Evolutionary conservation across 129 eudicot species (phyloP).

Genomic region (Centella asiatica): DNA sequence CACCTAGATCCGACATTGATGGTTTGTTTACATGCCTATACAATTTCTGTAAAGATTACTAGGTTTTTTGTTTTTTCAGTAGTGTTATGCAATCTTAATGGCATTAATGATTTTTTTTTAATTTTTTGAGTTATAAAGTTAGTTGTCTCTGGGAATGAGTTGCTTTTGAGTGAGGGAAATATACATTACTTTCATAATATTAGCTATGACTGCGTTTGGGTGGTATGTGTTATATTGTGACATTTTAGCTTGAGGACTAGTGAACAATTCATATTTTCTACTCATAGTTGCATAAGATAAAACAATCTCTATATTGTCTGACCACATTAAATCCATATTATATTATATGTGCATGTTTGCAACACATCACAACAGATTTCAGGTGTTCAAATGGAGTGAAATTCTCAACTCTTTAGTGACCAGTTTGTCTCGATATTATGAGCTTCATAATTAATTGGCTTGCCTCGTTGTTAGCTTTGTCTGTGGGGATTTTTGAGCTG

Average conservation of each 20-base stretch:
- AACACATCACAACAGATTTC: too few relatives aligned
- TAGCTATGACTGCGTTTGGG: neutral
- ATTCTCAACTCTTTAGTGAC: too few relatives aligned
- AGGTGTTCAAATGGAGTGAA: too few relatives aligned
- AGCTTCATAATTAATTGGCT: too few relatives aligned
- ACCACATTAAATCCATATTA: too few relatives aligned
- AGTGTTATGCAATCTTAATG: too few relatives aligned
- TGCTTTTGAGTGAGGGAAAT: neutral
- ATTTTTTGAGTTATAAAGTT: neutral
- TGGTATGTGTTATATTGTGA: neutral
- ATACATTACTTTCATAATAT: neutral
- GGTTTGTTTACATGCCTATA: constrained; percentile 32
- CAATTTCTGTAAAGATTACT: neutral
- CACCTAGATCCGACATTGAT: constrained; percentile 43
- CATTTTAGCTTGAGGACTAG: neutral
- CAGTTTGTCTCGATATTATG: too few relatives aligned
- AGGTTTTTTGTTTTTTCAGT: neutral
- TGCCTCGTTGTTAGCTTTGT: too few relatives aligned
- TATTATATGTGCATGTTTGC: too few relatives aligned
- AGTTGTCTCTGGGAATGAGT: neutral
- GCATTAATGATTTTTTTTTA: too few relatives aligned
- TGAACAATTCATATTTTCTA: neutral
- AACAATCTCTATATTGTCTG: too few relatives aligned
- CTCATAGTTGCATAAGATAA: neutral
- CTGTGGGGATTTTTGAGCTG: too few relatives aligned